Percentiles rank a stretch among this genome's conserved stretches.
phyloP scores from a whole-genome alignment of 257 asterid species.

The Dorcoceras hygrometricum region DNA sequence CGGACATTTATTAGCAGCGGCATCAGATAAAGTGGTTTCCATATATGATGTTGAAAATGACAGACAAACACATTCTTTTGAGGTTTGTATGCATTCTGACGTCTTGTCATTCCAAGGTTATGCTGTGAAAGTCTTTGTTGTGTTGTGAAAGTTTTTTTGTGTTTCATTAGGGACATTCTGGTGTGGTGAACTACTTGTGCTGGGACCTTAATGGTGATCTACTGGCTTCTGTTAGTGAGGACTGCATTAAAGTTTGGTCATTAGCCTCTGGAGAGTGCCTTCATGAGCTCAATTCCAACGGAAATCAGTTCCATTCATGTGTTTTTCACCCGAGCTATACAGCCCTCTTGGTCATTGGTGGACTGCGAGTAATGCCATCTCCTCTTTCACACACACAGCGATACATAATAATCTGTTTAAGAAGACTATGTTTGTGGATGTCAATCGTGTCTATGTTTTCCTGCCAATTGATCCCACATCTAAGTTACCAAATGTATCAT shows the following conservation, averaged over 20 bases:
- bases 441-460: neutral
- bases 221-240: slow-evolving; percentile 94
- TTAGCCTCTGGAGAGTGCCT: slow-evolving; percentile 74
- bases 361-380: slow-evolving; percentile 50
- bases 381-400: neutral
- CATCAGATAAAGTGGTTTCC: slow-evolving; percentile 84
- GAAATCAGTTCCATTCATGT: slow-evolving; percentile 82
- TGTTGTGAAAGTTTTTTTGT: slow-evolving; percentile 21
- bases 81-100: slow-evolving; percentile 44
- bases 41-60: slow-evolving; percentile 87
- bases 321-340: slow-evolving; percentile 93
- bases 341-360: slow-evolving; percentile 87
- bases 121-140: slow-evolving; percentile 4
- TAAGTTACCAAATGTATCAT: neutral
- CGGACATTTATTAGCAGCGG: slow-evolving; percentile 89
- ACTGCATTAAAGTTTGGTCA: slow-evolving; percentile 93
- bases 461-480: neutral
- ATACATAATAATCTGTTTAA: neutral
- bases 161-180: slow-evolving; percentile 65
- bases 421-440: no score
- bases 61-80: slow-evolving; percentile 79
- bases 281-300: slow-evolving; percentile 74
- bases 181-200: slow-evolving; percentile 83
- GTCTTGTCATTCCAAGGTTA: neutral
- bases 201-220: slow-evolving; percentile 89